Conservation (phyloP, 2,329 filamentous ascomycete genomes). For the Venturia effusa region DNA sequence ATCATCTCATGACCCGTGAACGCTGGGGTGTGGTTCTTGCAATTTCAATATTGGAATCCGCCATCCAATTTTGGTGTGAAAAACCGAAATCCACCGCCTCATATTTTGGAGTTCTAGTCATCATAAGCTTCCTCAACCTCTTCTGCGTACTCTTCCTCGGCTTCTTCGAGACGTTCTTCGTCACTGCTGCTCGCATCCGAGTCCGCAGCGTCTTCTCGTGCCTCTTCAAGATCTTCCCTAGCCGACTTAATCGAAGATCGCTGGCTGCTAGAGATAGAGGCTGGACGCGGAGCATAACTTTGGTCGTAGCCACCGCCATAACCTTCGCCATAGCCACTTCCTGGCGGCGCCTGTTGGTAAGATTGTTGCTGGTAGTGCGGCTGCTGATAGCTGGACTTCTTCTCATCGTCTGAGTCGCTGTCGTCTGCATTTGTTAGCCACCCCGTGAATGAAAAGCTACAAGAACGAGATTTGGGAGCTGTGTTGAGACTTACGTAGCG, state of each 20-base stretch:
- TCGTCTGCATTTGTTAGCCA: conserved; percentile 16
- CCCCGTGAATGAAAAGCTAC: no score
- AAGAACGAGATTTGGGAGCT: no score
- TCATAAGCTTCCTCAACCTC: conserved; percentile 27
- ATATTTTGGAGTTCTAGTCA: background rate
- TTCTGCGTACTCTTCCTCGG: conserved; percentile 41
- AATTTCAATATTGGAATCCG: background rate
- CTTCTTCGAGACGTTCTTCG: conserved; percentile 42
- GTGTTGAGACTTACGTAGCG: conserved; percentile 45
- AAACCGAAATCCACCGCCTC: background rate
- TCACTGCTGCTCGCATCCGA: conserved; percentile 40
- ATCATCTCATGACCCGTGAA: no score
- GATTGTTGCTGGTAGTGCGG: conserved; percentile 12
- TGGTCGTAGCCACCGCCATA: conserved; percentile 10
- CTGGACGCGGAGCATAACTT: background rate
- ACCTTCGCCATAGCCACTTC: background rate
- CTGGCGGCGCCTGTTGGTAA: background rate
- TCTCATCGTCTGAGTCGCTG: conserved; percentile 24
- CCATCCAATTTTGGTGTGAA: background rate
- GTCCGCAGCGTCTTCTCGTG: conserved; percentile 27
- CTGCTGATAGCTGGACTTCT: conserved; percentile 10
- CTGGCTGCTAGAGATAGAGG: background rate
- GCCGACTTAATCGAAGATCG: conserved; percentile 2
- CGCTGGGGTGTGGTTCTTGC: no score
- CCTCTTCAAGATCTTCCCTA: conserved; percentile 14